Evolutionary conservation across 352 stramenopile genomes (phyloP), one percentile per base, ranked within the genome.

Genomic region (Phytophthora multivora): DNA sequence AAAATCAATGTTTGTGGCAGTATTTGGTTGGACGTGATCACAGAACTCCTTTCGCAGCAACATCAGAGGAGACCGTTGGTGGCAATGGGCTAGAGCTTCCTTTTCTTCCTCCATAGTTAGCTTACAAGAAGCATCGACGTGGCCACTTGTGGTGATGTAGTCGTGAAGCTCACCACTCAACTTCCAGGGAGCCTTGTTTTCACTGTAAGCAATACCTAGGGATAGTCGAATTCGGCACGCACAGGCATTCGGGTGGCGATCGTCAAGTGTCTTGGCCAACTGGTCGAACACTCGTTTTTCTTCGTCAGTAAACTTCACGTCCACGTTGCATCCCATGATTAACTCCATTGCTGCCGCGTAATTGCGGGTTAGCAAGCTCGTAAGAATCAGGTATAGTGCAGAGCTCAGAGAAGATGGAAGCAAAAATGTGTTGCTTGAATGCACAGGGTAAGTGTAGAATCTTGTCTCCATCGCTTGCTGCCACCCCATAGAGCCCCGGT

Each of bases 391-490:
- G 75, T 99, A 99, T 21, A 99, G 80, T 13, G 96, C 98, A 4
- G 96, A 98, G 39, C 95, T 98, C 6, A 99, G 77, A 5, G 95
- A 98, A 19, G 96, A 94, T 18, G 96, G 98, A 15, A 98, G 84
- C 35, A 99, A 58, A 59, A 99, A 99, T 3, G 87, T 93, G 49
- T 90, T 75, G 15, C 95, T 98, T 23, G 95, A 98, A 74, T 99
- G 97, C 43, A 99, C 92, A 15, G 97, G 97, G 73, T 99, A 99
- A 19, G 98, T 79, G 73, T 99, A 99, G 59, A 97, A 98, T 30
- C 97, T 85, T 49, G 88, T 95, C 46, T 95, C 83, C 82, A 97
- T 96, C 5, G 86, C 80, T 51, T 96, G 87, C 59, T 96, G 82
- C 89, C 89, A 97, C 0, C 76, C 83, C 26, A 82, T 64, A 2